Evolutionary conservation across 805 yeast species (phyloP), one percentile per base, ranked within the genome.

Genomic region (Kodamaea sagamina): DNA sequence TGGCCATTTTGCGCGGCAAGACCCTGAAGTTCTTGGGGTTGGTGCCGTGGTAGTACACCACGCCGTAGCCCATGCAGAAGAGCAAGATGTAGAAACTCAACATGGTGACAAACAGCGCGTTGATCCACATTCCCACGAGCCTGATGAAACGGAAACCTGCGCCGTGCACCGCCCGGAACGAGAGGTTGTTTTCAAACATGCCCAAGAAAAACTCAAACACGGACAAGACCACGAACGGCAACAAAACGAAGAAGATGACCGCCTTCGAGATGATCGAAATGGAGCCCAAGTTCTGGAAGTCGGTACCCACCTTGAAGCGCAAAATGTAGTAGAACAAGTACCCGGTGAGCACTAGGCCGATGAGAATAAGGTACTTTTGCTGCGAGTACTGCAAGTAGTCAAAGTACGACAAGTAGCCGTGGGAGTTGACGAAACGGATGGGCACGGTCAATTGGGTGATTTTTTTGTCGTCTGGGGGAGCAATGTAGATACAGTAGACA

Each of bases 1-100:
- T 46, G 32, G 39, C 12, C 15, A 42, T 25, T 11, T 36, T 36
- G 18, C 12, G 18, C 6, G 68, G 67, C 6, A 64, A 36, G 34
- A 49, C 48, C 25, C 67, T 46, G 41, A 48, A 61, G 19, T 58
- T 53, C 34, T 45, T 48, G 10, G 64, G 49, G 7, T 46, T 51
- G 1, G 54, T 54, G 26, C 45, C 47, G 28, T 56, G 59, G 45
- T 55, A 58, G 46, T 60, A 65, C 17, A 65, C 47, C 4, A 63
- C 67, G 1, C 71, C 71, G 39, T 60, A 63, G 1, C 71, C 71
- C 69, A 64, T 63, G 17, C 65, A 47, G 37, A 65, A 61, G 21
- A 62, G 35, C 27, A 63, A 53, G n/a, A 55, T 35, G 32, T 53
- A 42, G 34, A 45, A 55, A 11, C 47, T 39, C 15, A 46, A 12